Percentiles rank a stretch among this genome's conserved stretches.
Conservation (phyloP, 2,329 filamentous ascomycete genomes). For the Didymella sp. region DNA sequence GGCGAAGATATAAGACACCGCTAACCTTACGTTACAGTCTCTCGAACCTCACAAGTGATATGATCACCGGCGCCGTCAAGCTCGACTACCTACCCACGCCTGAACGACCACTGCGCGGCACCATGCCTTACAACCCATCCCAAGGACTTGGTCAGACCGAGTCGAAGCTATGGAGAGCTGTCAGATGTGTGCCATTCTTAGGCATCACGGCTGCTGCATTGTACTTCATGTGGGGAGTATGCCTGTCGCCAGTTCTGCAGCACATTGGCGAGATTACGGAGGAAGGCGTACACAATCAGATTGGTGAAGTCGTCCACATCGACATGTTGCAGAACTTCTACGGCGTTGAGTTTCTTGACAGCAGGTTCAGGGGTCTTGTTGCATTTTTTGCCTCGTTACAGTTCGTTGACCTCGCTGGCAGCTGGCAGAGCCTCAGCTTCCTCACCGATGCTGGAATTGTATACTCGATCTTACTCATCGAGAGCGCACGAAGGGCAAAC, state of each 20-base stretch:
- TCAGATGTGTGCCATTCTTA: conserved; percentile 18
- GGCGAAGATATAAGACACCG: neutral
- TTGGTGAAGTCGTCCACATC: conserved; percentile 15
- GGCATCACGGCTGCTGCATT: conserved; percentile 15
- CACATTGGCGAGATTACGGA: conserved; percentile 13
- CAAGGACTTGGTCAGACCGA: conserved; percentile 21
- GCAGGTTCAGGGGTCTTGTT: conserved; percentile 12
- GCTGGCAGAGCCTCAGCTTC: conserved; percentile 24
- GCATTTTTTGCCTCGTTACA: conserved; percentile 24
- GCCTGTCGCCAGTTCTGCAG: neutral
- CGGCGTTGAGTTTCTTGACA: conserved; percentile 20
- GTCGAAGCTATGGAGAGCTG: conserved; percentile 21
- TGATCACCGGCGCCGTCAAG: conserved; percentile 20
- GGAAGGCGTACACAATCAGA: conserved; percentile 12
- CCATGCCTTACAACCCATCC: conserved; percentile 26
- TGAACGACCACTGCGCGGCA: conserved; percentile 20
- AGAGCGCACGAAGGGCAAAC: conserved; percentile 21
- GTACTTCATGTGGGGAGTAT: conserved; percentile 17
- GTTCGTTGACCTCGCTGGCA: conserved; percentile 18
- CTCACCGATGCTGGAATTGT: conserved; percentile 20
- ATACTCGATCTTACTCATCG: conserved; percentile 23
- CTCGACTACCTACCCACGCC: conserved; percentile 20
- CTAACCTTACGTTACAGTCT: conserved; percentile 10
- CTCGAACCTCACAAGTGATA: conserved; percentile 13
- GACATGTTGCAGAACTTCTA: conserved; percentile 19